Conservation (phyloP, 148 eudicot genomes). For the Cornus florida region DNA sequence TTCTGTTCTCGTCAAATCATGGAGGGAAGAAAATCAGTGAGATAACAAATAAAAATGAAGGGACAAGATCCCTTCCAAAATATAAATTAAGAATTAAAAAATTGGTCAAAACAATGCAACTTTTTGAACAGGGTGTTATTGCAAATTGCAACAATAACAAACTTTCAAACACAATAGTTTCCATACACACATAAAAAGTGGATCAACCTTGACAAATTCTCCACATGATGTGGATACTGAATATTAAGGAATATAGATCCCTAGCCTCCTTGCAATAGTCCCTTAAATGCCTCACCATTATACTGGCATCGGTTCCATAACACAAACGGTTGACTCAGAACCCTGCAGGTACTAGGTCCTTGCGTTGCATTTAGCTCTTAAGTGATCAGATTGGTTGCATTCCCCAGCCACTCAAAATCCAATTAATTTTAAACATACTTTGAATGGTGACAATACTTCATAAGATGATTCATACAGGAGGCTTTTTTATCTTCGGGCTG, state of each 20-base stretch:
- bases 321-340: neutral
- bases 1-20: slow-evolving; percentile 39
- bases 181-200: neutral
- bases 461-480: neutral
- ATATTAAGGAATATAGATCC: neutral
- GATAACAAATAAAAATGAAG: neutral
- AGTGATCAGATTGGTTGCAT: neutral
- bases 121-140: too few relatives aligned
- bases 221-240: neutral
- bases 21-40: neutral
- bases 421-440: neutral
- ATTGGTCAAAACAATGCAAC: neutral
- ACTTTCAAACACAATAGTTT: neutral
- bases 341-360: neutral
- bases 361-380: neutral
- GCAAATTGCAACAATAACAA: neutral
- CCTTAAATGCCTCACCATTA: neutral
- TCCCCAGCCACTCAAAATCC: too few relatives aligned
- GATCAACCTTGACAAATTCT: neutral
- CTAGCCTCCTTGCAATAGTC: neutral
- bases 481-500: neutral
- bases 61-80: neutral
- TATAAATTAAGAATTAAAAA: too few relatives aligned
- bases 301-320: neutral
- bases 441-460: neutral